Base-by-base conservation (phyloP, 2,329 filamentous ascomycete genomes). In the Penicillium sp. region DNA sequence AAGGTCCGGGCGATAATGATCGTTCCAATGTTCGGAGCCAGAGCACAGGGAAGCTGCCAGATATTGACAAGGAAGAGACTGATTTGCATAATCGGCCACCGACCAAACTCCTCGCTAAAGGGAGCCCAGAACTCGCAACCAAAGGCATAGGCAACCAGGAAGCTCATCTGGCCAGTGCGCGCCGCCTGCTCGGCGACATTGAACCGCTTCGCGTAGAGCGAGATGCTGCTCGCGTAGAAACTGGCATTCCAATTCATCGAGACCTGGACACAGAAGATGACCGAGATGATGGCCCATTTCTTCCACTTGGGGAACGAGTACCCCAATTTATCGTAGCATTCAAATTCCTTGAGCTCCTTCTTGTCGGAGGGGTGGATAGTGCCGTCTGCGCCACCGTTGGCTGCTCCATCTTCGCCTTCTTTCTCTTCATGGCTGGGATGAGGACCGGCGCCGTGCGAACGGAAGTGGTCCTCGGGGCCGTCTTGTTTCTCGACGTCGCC, bases 71-170 rank as follows among this genome's bases (percentile, higher is more conserved):
- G 78, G 61, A 89, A 82, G 58, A 94, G 77, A 42, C 86, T 90
- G 35, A 85, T 76, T 79, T 93, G 90, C 61, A 94, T 82, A 51
- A 93, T 83, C 1, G 88, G 88, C 82, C 87, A 89, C 45, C 91
- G 84, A 5, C 91, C 91, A 54, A 93, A 82, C 69, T 95, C 91
- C 73, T 95, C 91, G 25, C 86, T 90, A 89, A 90, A 95, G 0
- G 91, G 91, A 0, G 91, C 91, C 91, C 91, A 95, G 0, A 94
- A 82, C 75, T 95, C 91, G 71, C 91, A 94, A 17, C 91, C 91
- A 71, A 95, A 92, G 37, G 89, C 90, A 73, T 95, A 95, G 3
- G 87, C 78, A 56, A 95, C 81, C 22, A 95, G 79, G 75, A 93
- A 95, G 63, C 90, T 84, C 76, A 90, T 88, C 63, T 90, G 89